A percentile compares a stretch with the other conserved stretches of the same genome.
phyloP scores from a whole-genome alignment of 2,329 filamentous ascomycete genomes.

The Westerdykella sp. region DNA sequence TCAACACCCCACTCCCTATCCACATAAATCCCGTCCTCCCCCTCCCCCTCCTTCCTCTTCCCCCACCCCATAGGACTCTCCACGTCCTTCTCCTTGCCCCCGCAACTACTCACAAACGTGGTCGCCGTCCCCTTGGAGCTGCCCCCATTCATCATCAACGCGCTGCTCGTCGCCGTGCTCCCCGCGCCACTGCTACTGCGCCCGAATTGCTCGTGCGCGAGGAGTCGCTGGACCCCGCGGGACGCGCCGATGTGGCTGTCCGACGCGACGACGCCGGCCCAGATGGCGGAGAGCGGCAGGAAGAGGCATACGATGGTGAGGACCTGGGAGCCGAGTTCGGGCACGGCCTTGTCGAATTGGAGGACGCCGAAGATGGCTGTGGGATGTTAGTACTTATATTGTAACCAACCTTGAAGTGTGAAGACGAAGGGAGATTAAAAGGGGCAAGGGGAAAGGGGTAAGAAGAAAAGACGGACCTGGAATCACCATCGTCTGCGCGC shows the following conservation, averaged over 20 bases:
- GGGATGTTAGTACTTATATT: constrained; percentile 13
- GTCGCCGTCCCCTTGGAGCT: neutral
- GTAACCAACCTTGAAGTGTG: neutral
- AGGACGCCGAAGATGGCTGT: constrained; percentile 56
- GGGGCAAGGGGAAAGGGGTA: neutral
- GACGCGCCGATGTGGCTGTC: constrained; percentile 14
- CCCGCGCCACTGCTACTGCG: constrained; percentile 2
- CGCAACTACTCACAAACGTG: neutral
- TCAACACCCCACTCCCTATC: constrained; percentile 20
- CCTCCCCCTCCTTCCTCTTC: constrained; percentile 1
- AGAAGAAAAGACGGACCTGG: constrained; percentile 44
- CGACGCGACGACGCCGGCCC: constrained; percentile 45
- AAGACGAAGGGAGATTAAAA: neutral
- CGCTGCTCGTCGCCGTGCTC: neutral
- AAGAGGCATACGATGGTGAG: constrained; percentile 56
- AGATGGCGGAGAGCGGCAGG: constrained; percentile 60
- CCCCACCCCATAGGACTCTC: neutral
- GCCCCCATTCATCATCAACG: neutral
- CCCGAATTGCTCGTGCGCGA: constrained; percentile 16
- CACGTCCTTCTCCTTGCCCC: neutral
- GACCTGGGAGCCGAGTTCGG: constrained; percentile 51
- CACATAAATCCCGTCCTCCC: constrained; percentile 15
- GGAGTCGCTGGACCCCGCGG: constrained; percentile 19
- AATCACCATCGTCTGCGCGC: constrained; percentile 59
- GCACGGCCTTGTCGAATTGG: constrained; percentile 47